These are phyloP conservation scores for Solanum paucissectum DNA, from an alignment of 257 asterid species.

Conservation along the genomic window DNA sequence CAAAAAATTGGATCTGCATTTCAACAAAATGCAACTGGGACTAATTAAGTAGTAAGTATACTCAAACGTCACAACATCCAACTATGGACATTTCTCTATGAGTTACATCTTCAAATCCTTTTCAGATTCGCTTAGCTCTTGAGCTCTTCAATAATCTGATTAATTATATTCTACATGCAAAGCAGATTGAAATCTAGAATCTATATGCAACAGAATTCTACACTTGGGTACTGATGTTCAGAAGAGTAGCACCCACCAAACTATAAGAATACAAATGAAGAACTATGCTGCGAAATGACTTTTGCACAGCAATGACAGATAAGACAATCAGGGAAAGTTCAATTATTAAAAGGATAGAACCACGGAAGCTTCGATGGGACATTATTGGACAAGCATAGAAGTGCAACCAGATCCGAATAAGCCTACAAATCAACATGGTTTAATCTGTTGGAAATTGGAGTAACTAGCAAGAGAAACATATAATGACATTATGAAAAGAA, in stretches of 20 bases:
- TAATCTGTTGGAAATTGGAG: not conserved
- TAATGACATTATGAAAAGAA: not conserved
- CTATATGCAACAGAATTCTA: not conserved
- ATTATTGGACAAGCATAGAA: not conserved
- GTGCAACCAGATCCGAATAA: not conserved
- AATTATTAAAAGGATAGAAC: not conserved
- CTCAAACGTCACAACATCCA: not conserved
- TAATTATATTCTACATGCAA: not conserved
- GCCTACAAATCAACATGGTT: not conserved
- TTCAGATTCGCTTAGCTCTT: not conserved
- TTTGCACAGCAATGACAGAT: not conserved
- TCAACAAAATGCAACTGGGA: not conserved
- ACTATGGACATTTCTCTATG: not conserved
- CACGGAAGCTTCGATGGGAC: not conserved
- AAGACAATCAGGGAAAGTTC: not conserved
- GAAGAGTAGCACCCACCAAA: not conserved
- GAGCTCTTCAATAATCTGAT: not conserved
- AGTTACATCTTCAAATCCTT: not conserved
- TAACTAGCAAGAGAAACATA: not conserved
- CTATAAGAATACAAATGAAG: not conserved
- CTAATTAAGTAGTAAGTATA: not conserved
- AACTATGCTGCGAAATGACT: not conserved
- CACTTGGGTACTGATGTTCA: not conserved
- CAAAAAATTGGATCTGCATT: not conserved
- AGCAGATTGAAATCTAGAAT: not conserved